Base-by-base conservation (phyloP, 2,329 filamentous ascomycete genomes). In the Fusarium virguliforme region DNA sequence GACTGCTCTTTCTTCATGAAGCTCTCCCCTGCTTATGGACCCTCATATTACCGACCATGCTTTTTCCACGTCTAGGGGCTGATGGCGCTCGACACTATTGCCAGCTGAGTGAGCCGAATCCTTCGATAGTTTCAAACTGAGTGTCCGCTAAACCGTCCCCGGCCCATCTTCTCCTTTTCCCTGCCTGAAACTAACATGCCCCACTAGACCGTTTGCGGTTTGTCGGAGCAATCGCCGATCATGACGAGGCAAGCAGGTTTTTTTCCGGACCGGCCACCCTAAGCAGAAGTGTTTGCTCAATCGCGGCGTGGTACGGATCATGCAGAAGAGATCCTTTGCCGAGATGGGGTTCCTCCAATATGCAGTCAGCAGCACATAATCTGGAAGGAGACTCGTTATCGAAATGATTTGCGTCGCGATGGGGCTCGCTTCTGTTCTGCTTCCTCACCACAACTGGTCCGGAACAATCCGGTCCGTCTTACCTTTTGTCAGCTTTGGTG, bases 41-140 rank as follows among this genome's bases (percentile, higher is more conserved):
- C 28, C 28, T 30, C 28, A 30, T 26, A 50, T 8, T 30, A 50
- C 26, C 15, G 46, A 50, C 46, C 46, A 18, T 32, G 30, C 46
- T 50, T 50, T 18, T 50, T 50, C 18, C 12, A 24, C n/a, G 6
- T 30, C 15, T n/a, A 50, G 46, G 46, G 26, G 46, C 46, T 30
- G 15, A 50, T 32, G 46, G 46, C 46, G 46, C 46, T 50, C 8
- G 9, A 30, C 9, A 18, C 46, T 50, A 50, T 50, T 50, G 46
- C 43, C 15, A 50, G 46, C 46, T 50, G 46, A 50, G 43, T 30
- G 46, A 50, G 18, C 15, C 30, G 46, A 50, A 50, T 50, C 46
- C 46, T 50, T 50, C 46, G 46, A 50, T 50, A 50, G 46, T 50
- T 50, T 50, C 46, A 50, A 50, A 50, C 46, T 50, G 46, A 50